Percentiles rank a stretch among this genome's conserved stretches.
Conservation (phyloP, 2,329 filamentous ascomycete species). For the Colletotrichum limetticola region DNA sequence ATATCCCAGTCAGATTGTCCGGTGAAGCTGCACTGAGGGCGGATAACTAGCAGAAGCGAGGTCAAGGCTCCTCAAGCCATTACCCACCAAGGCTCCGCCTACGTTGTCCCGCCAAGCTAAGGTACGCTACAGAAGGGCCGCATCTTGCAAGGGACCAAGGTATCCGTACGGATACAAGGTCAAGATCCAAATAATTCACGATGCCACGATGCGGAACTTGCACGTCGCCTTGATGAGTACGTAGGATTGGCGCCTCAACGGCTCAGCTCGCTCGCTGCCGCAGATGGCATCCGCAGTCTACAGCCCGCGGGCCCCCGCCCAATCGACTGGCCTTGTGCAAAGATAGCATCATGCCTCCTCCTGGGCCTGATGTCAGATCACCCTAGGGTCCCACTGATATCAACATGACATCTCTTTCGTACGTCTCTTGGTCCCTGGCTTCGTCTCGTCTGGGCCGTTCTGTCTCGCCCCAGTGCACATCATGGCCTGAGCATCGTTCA, state of each 20-base stretch:
- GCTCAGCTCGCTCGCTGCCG: constrained; percentile 29
- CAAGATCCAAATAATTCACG: constrained; percentile 5
- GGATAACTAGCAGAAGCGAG: constrained; percentile 30
- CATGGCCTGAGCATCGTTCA: constrained; percentile 31
- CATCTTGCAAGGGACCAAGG: constrained; percentile 13
- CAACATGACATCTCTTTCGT: constrained; percentile 29
- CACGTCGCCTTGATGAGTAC: not conserved
- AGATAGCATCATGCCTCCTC: constrained; percentile 29
- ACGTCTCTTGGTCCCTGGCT: constrained; percentile 8
- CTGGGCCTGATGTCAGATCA: constrained; percentile 28
- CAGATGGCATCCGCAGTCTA: constrained; percentile 27
- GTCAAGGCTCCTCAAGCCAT: constrained; percentile 4
- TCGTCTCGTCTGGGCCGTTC: constrained; percentile 10
- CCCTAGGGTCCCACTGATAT: constrained; percentile 30
- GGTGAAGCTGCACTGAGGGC: constrained; percentile 7
- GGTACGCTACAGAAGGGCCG: constrained; percentile 13
- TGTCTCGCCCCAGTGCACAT: constrained; percentile 18
- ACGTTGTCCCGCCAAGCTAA: constrained; percentile 23
- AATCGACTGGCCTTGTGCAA: constrained; percentile 17
- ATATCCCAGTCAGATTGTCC: not conserved
- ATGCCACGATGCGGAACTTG: not conserved
- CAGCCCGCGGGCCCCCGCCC: not conserved
- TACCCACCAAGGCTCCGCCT: constrained; percentile 17
- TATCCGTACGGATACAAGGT: not conserved
- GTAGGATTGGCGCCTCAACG: constrained; percentile 15